Base-by-base conservation (phyloP, 1,139 yeast species). In the Magnusiomyces fungicola region DNA sequence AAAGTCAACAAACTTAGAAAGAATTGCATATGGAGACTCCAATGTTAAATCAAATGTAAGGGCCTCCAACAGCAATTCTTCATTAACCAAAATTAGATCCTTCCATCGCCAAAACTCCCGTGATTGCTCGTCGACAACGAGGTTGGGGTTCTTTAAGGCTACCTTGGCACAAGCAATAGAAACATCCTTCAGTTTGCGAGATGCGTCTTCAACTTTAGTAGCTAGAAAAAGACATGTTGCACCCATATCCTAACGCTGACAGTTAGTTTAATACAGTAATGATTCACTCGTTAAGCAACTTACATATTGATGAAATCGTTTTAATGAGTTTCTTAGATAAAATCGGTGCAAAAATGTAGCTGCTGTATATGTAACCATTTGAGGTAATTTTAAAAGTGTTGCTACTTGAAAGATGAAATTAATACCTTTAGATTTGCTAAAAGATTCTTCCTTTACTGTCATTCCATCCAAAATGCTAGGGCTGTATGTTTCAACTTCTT, bases 101-200 rank as follows among this genome's bases (percentile, higher is more conserved):
- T 71, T 65, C 81, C 81, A 77, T 51, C 70, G 64, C 74, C 77
- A 72, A 55, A 69, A 74, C 16, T 75, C 75, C 53, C 71, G 70
- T 9, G 74, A 67, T 47, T 72, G 73, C 55, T 74, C 78, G 54
- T 72, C 76, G 5, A 74, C 67, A 3, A 62, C 60, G 39, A 68
- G 63, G 3, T 64, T 60, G 27, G 66, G 66, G 48, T 71, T 65
- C 54, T 73, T 73, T 30, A 69, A 69, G 0, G 79, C 79, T 9
- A 70, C 67, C 47, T 68, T 67, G 3, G 77, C 74, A 55, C 78
- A 72, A 3, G 71, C 69, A 24, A 70, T 64, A 14, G 75, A 76
- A 3, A 77, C 69, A 50, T 76, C 80, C 43, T 71, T 60, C 25
- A 76, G 59, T 46, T 71, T 64, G 34, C 81, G 66, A 44, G 73